A percentile compares a stretch with the other conserved stretches of the same genome.
Evolutionary conservation across 2,329 filamentous ascomycete genomes (phyloP).

Genomic region (Trichophyton rubrum): DNA sequence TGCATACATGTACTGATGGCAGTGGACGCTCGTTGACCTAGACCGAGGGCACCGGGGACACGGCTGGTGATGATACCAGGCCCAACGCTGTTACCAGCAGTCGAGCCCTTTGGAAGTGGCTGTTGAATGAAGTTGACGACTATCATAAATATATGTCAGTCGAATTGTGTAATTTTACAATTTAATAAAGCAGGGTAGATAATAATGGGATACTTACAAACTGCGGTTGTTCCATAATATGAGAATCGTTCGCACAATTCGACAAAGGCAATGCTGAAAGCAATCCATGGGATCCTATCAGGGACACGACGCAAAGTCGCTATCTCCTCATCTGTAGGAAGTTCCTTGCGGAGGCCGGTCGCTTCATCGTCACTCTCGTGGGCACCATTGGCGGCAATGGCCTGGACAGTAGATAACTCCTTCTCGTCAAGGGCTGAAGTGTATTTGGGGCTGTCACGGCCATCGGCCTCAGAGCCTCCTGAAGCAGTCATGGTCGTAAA

Average conservation of each 20-base stretch:
- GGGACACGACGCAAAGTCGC: slow-evolving; percentile 24
- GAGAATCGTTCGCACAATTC: slow-evolving; percentile 67
- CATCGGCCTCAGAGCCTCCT: neutral
- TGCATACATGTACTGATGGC: slow-evolving; percentile 32
- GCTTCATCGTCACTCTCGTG: slow-evolving; percentile 13
- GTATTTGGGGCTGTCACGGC: neutral
- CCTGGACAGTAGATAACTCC: slow-evolving; percentile 6
- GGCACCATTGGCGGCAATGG: slow-evolving; percentile 6
- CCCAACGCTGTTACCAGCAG: slow-evolving; percentile 39
- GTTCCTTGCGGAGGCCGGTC: slow-evolving; percentile 4
- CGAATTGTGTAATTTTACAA: neutral
- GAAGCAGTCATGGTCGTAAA: slow-evolving; percentile 1
- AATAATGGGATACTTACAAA: slow-evolving; percentile 39
- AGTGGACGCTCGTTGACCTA: slow-evolving; percentile 46
- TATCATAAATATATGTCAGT: slow-evolving; percentile 16
- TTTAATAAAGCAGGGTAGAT: neutral
- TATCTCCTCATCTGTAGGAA: slow-evolving; percentile 26
- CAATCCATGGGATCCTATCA: slow-evolving; percentile 45
- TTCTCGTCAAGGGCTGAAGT: slow-evolving; percentile 10
- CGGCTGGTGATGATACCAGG: slow-evolving; percentile 23
- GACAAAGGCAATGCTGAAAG: slow-evolving; percentile 59
- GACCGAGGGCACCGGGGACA: slow-evolving; percentile 45
- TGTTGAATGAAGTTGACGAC: slow-evolving; percentile 52
- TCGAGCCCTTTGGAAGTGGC: slow-evolving; percentile 42
- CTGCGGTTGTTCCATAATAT: slow-evolving; percentile 59